Evolutionary conservation across 257 asterid species (phyloP).

Genomic region (Asclepias syriaca): DNA sequence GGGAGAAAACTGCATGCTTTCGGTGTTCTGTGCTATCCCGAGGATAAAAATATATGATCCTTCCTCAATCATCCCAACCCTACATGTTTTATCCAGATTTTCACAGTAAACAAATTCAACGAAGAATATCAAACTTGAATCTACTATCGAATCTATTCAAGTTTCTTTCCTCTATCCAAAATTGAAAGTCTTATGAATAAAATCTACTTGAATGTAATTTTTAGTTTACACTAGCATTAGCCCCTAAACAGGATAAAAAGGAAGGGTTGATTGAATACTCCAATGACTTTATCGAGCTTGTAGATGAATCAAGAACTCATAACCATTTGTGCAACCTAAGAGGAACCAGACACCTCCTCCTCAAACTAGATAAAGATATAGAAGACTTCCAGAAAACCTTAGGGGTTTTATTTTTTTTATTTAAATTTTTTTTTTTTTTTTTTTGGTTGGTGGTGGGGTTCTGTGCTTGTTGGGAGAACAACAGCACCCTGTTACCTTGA

Average conservation of each 20-base stretch:
- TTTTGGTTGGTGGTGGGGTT: no score
- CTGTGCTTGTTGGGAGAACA: no score
- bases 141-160: not conserved
- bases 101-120: not conserved
- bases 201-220: not conserved
- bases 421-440: no score
- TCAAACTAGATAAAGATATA: not conserved
- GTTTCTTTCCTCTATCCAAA: not conserved
- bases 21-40: not conserved
- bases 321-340: not conserved
- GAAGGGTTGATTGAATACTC: not conserved
- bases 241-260: not conserved
- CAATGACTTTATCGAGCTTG: not conserved
- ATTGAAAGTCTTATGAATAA: not conserved
- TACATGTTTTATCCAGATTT: not conserved
- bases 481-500: not conserved
- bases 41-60: not conserved
- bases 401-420: no score
- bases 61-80: not conserved
- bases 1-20: not conserved
- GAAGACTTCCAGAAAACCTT: not conserved
- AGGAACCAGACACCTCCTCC: not conserved
- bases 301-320: not conserved
- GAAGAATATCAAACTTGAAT: not conserved
- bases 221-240: not conserved